Evolutionary conservation across 208 protist genomes (phyloP).

Genomic region (Phytomonas sp.): DNA sequence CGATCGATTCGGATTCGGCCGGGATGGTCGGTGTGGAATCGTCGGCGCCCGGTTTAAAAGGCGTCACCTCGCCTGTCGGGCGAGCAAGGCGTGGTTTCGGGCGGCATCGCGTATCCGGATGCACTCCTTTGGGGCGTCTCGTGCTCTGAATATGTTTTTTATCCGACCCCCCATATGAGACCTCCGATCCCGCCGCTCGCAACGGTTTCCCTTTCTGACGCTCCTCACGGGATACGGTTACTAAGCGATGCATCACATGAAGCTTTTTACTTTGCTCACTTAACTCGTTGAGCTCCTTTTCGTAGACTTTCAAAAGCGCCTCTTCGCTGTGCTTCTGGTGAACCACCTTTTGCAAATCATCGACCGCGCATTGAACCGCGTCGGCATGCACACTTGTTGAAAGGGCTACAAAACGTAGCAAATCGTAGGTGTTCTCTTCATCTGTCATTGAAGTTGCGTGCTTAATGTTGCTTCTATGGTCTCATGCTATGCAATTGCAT

Average conservation of each 20-base stretch:
- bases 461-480: not conserved
- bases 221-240: not conserved
- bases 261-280: constrained; percentile 37
- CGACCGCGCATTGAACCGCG: constrained; percentile 46
- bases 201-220: not conserved
- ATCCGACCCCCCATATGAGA: too few relatives aligned
- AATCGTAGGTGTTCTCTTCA: constrained; percentile 22
- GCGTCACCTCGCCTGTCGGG: too few relatives aligned
- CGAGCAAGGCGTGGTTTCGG: too few relatives aligned
- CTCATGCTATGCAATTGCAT: not conserved
- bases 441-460: not conserved
- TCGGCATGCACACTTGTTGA: constrained; percentile 67
- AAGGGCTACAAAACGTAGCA: constrained; percentile 56
- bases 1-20: not conserved
- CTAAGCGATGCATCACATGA: constrained; percentile 18
- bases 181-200: too few relatives aligned
- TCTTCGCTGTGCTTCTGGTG: constrained; percentile 46
- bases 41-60: too few relatives aligned
- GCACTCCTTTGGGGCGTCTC: too few relatives aligned
- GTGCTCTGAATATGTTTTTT: too few relatives aligned
- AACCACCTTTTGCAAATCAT: constrained; percentile 37
- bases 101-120: too few relatives aligned
- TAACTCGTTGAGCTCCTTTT: constrained; percentile 30
- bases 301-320: constrained; percentile 32
- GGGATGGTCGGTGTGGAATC: not conserved